phyloP scores from a whole-genome alignment of 108 stramenopile genomes.

The Skeletonema menzelii region DNA sequence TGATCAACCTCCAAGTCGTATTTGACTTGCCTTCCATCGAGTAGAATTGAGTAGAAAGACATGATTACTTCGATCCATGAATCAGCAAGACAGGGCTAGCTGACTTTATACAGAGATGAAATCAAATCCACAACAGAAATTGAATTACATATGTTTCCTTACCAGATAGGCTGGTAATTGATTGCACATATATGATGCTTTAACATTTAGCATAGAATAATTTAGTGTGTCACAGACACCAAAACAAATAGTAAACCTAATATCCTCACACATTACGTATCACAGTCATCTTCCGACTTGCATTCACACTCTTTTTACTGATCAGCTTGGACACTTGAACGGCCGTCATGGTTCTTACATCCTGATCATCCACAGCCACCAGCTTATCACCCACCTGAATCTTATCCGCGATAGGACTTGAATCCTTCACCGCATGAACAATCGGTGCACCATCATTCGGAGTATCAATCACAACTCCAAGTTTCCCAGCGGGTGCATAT shows the following conservation, averaged over 20 bases:
- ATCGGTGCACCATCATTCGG: slow-evolving; percentile 25
- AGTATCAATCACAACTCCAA: slow-evolving; percentile 50
- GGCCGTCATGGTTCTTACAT: slow-evolving; percentile 44
- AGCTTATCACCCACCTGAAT: slow-evolving; percentile 45
- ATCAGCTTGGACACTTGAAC: slow-evolving; percentile 35
- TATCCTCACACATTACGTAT: slow-evolving; percentile 6
- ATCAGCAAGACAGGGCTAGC: neutral
- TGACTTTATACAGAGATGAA: neutral
- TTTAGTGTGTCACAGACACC: neutral
- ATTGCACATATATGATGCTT: no score
- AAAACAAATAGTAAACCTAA: neutral
- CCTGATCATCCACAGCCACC: slow-evolving; percentile 48
- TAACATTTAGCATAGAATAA: neutral
- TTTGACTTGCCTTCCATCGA: slow-evolving; percentile 7
- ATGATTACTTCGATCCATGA: neutral
- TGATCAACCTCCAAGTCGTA: neutral
- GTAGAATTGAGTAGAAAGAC: neutral
- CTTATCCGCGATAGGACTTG: slow-evolving; percentile 35
- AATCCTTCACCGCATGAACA: slow-evolving; percentile 50
- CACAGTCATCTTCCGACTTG: slow-evolving; percentile 38
- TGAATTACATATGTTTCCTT: neutral
- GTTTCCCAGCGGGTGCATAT: slow-evolving; percentile 46
- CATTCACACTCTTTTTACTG: slow-evolving; percentile 36
- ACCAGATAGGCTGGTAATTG: neutral
- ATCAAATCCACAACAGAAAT: neutral